phyloP scores from a whole-genome alignment of 2,329 filamentous ascomycete genomes.

The Pyrenophora graminea region DNA sequence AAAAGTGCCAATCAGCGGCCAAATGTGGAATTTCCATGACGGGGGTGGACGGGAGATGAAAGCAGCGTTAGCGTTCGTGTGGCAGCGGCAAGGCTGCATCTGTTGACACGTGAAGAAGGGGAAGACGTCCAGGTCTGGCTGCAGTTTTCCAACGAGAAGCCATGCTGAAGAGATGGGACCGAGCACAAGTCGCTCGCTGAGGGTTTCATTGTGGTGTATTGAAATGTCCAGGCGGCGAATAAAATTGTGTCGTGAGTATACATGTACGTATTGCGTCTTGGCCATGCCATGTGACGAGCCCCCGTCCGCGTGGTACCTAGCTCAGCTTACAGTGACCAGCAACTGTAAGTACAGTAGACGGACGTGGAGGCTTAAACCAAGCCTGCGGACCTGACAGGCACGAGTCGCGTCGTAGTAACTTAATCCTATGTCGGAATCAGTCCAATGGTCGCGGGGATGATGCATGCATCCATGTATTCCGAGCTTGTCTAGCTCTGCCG shows the following conservation, averaged over 20 bases:
- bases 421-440: conserved; percentile 1
- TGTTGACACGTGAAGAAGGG: conserved; percentile 5
- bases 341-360: neutral
- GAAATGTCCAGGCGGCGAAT: too few relatives aligned
- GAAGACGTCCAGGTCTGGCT: neutral
- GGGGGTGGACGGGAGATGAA: conserved; percentile 8
- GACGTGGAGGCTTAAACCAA: neutral
- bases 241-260: neutral
- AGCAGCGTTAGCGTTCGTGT: conserved; percentile 8
- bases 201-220: too few relatives aligned
- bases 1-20: conserved; percentile 20
- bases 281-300: neutral
- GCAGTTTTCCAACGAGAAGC: neutral
- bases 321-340: neutral
- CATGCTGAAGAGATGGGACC: neutral
- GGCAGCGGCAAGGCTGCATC: neutral
- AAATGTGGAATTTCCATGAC: neutral
- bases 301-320: neutral
- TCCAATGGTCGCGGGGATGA: conserved; percentile 3
- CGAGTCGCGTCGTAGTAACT: neutral
- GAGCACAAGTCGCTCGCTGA: neutral
- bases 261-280: neutral
- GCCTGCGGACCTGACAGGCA: neutral
- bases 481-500: conserved; percentile 22
- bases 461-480: conserved; percentile 1